Base-by-base conservation (phyloP, 768 basidiomycete genomes). In the Mycena alexandri region DNA sequence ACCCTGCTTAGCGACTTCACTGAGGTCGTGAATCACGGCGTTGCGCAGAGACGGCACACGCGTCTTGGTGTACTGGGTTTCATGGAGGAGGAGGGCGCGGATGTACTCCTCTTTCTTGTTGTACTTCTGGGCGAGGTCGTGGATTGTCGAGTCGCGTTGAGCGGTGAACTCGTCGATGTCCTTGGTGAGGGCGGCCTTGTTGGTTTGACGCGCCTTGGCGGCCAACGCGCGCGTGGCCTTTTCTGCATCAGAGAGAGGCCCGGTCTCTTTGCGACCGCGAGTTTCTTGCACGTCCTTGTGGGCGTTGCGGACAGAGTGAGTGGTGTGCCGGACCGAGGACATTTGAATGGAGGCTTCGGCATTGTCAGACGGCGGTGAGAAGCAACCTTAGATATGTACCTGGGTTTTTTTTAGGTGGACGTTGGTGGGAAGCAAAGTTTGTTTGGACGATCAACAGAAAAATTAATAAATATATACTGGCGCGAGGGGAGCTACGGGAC, bases 111-210 rank as follows among this genome's bases (percentile, higher is more conserved):
- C 14, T 0, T 41, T 46, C 16, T 33, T 17, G 22, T 53, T 12
- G 38, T 61, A 36, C 13, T 51, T 61, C 2, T n/a, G n/a, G 17
- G 50, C 50, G 2, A 61, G 24, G n/a, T 41, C 38, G 14, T 29
- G 2, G 41, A 33, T 24, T 22, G 16, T 14, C 36, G 51, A 5
- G 19, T 10, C 44, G 25, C 50, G 50, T 9, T 6, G 9, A 1
- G 60, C 38, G 22, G n/a, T 42, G 12, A 52, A 61, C 4, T 36
- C 50, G 36, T 61, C 50, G 22, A 61, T 14, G 10, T 52, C 48
- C 17, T 19, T 19, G 36, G 19, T 17, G 17, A 61, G 47, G 24
- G 22, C 25, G 22, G 41, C 50, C 3, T 6, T 13, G 10, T 24
- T 3, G 47, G 52, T 7, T 16, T 52, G 42, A 5, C 19, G 36